Base-by-base conservation (phyloP, 2,329 filamentous ascomycete genomes). In the Diaporthe ampelina region DNA sequence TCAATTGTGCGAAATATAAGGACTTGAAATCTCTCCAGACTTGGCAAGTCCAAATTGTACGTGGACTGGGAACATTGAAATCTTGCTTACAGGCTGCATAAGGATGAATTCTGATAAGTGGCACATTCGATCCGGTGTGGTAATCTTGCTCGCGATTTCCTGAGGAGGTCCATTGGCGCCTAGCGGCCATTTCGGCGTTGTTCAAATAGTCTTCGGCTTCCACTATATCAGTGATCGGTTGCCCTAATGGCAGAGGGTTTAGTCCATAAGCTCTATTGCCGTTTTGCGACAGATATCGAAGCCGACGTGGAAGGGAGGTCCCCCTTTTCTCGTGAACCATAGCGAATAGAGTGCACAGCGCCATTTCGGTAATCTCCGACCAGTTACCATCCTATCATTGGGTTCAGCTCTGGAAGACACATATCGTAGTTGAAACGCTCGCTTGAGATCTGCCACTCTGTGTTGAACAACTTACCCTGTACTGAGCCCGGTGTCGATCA, bases 361-460 rank as follows among this genome's bases (percentile, higher is more conserved):
- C 68, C 68, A 70, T 59, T 21, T 59, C 68, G n/a, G 68, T 70
- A 19, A 32, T 56, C 13, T 70, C 68, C 17, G 68, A 58, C 54
- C 54, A 70, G 21, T 50, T 13, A 11, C 52, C 68, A 17, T 70
- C 68, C 61, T 67, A 50, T 15, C 11, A 19, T 29, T 19, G 7
- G 7, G 43, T 5, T 67, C 21, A 67, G 61, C 29, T 50, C 5
- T 24, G 1, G 13, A 37, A 10, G 29, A 32, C 37, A 7, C 37
- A 40, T 40, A 15, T 40, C 11, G 11, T 40, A 13, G 37, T 37
- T 2, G 11, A 13, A 40, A 4, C 11, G 10, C 13, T 40, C 37
- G 37, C 37, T n/a, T 0, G 45, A 21, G 13, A 50, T 10, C 13
- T 50, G 63, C 7, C 19, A 4, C 11, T 52, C 11, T 17, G 32